Evolutionary conservation across 2,329 filamentous ascomycete genomes (phyloP), one percentile per base, ranked within the genome.

Genomic region (Thyridium curvatum): DNA sequence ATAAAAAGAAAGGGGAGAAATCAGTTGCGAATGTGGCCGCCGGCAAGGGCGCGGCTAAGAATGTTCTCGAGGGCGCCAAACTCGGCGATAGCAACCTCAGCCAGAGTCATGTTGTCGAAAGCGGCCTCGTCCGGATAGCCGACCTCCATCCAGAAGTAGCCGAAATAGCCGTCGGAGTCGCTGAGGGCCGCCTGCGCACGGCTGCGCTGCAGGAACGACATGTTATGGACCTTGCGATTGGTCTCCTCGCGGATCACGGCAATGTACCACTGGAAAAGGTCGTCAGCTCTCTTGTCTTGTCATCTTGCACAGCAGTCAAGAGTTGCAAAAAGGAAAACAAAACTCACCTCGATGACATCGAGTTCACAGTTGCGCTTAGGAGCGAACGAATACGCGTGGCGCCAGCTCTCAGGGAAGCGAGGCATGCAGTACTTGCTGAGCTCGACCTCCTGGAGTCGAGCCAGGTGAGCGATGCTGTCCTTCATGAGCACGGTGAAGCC

Each of bases 401-500:
- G 53, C 76, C 76, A 82, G 28, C 57, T 46, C 14, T 64, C 46
- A 2, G 74, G 65, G 38, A 62, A 65, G 4, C 59, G 62, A 2
- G 77, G 75, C 51, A 72, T 62, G 34, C 68, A 68, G 47, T 65
- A 69, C 16, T 61, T 54, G 6, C 51, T 52, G 35, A 60, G 46
- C 34, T 63, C 60, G 13, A 45, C 34, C 1, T 65, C 57, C 0
- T 51, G 32, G 44, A 76, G 48, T 13, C 55, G 52, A 3, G 59
- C 59, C n/a, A 65, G 38, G 38, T 49, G 65, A 7, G 71, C 66
- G 45, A 83, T 64, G 47, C 77, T 71, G 48, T 80, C 74, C 58
- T 82, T 82, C 63, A 77, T 74, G n/a, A 69, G 44, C 2, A 72
- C 62, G 4, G 74, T 78, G 52, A 84, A 82, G 2, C 78, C 79